Base-by-base conservation (phyloP, 2,329 filamentous ascomycete genomes). In the Lasiodiplodia gonubiensis region DNA sequence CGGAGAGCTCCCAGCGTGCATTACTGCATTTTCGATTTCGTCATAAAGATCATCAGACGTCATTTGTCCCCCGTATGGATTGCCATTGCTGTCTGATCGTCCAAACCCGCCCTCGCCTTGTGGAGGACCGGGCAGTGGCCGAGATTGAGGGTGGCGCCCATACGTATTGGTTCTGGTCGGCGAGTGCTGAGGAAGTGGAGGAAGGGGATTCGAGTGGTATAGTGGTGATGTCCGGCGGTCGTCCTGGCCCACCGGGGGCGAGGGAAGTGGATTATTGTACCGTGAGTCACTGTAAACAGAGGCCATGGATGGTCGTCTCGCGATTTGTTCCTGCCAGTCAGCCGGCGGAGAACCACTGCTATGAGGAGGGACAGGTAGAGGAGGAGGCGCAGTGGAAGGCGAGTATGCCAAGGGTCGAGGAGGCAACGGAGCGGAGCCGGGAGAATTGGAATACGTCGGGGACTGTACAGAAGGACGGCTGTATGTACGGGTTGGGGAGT, bases 51-150 rank as follows among this genome's bases (percentile, higher is more conserved):
- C 86, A 63, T 89, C 86, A 72, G 51, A 39, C 25, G 64, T 87
- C 85, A 23, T 75, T 80, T 54, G 68, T 35, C 75, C 63, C 76
- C 77, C 30, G 75, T 72, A 30, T 71, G 72, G 49, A 78, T 75
- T 72, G 81, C 80, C 18, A 80, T 78, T 66, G 46, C 66, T 60
- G 51, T 67, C 55, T n/a, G 66, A 46, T 51, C 51, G 25, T 54
- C 42, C 59, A 27, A 35, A 64, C 64, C 49, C 70, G 55, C 83
- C 82, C 2, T 79, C 79, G 35, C 85, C 84, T 48, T 80, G 72
- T 1, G 86, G 86, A 11, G 85, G 84, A 0, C 86, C 86, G 2
- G 87, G 88, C n/a, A 89, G 79, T 39, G 88, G 87, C 27, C 88
- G 80, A 10, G 85, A 77, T 57, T 86, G 83, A 8, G 85, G 86